Conservation (phyloP, 2,329 filamentous ascomycete genomes). For the Stemphylium beticola region DNA sequence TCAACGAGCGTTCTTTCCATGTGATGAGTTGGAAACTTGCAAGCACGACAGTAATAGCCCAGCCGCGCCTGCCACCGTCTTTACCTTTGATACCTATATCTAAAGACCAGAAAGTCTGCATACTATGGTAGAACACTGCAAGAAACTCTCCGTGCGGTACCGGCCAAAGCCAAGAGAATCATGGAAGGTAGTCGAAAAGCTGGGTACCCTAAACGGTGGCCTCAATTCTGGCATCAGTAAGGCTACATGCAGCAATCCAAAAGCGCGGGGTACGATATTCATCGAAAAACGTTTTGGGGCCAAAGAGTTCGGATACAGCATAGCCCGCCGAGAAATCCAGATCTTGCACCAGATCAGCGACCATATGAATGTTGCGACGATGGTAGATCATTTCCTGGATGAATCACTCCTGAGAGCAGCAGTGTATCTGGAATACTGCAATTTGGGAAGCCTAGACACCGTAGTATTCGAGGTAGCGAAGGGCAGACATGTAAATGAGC, state of each 20-base stretch:
- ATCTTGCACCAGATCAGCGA: constrained; percentile 18
- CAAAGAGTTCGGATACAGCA: constrained; percentile 1
- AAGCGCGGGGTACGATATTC: constrained; percentile 1
- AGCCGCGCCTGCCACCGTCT: too few relatives aligned
- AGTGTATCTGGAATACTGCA: constrained; percentile 27
- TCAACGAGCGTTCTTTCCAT: too few relatives aligned
- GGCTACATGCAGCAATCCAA: constrained; percentile 6
- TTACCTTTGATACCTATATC: too few relatives aligned
- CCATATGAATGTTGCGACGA: constrained; percentile 12
- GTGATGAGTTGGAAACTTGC: too few relatives aligned
- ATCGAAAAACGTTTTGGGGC: constrained; percentile 22
- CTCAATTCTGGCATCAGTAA: constrained; percentile 14
- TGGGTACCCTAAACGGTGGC: constrained; percentile 11
- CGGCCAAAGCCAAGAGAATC: neutral
- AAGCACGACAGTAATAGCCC: too few relatives aligned
- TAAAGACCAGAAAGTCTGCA: neutral
- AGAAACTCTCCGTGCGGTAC: constrained; percentile 1
- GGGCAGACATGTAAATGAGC: constrained; percentile 8
- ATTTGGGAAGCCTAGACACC: constrained; percentile 8
- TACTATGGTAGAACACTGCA: constrained; percentile 4
- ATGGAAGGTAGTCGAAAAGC: constrained; percentile 2
- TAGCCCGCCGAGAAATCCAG: constrained; percentile 16
- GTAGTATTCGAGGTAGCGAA: neutral
- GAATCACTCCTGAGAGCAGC: neutral
- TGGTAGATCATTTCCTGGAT: constrained; percentile 23